phyloP scores from a whole-genome alignment of 1,284 basidiomycete species.

The Ustilago loliicola region DNA sequence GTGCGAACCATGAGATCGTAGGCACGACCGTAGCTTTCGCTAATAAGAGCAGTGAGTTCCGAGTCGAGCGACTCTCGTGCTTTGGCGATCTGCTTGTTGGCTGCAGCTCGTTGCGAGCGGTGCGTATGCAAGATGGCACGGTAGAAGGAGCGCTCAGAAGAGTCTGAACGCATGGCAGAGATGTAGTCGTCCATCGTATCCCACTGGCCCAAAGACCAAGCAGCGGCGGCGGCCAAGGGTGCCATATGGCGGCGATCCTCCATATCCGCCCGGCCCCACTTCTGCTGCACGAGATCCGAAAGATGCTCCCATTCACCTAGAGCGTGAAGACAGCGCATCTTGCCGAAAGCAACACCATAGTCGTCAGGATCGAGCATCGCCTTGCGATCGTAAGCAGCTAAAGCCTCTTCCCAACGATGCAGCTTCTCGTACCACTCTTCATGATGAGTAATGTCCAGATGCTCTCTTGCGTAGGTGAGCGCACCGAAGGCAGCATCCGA shows the following conservation, averaged over 20 bases:
- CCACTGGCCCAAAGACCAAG: conserved; percentile 97
- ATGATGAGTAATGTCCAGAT: conserved; percentile 83
- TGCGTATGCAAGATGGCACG: conserved; percentile 95
- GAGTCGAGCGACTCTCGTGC: conserved; percentile 94
- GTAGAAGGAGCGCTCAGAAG: conserved; percentile 95
- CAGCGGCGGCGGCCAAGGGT: conserved; percentile 95
- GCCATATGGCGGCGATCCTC: conserved; percentile 93
- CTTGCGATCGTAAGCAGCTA: conserved; percentile 87
- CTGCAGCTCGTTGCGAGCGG: conserved; percentile 93
- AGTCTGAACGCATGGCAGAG: conserved; percentile 90
- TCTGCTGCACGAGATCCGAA: conserved; percentile 86
- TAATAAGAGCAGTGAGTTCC: conserved; percentile 90
- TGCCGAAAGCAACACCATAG: conserved; percentile 81
- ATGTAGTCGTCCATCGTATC: conserved; percentile 99
- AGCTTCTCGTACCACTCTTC: conserved; percentile 99
- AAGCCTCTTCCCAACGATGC: conserved; percentile 94
- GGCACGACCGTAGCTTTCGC: conserved; percentile 94
- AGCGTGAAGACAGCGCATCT: conserved; percentile 96
- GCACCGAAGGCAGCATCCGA: conserved; percentile 69
- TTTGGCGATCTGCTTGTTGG: conserved; percentile 88
- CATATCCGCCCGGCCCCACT: conserved; percentile 85
- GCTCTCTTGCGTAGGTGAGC: conserved; percentile 66
- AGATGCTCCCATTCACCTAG: conserved; percentile 98
- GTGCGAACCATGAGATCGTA: conserved; percentile 96
- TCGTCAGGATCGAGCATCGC: conserved; percentile 75